phyloP scores from a whole-genome alignment of 352 stramenopile genomes.

The Globisporangium yorkense region DNA sequence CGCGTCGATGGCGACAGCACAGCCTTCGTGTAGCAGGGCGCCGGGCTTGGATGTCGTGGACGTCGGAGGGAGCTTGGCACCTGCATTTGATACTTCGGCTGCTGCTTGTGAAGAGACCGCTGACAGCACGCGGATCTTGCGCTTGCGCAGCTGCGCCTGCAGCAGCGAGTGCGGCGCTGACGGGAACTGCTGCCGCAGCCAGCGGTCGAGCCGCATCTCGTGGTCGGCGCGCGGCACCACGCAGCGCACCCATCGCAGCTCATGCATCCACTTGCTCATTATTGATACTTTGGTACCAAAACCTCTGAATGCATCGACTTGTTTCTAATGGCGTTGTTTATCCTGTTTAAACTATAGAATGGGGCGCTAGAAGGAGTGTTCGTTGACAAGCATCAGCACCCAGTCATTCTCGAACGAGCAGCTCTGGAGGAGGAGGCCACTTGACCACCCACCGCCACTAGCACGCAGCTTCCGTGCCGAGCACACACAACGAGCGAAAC shows the following conservation, averaged over 20 bases:
- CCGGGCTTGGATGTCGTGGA: background rate
- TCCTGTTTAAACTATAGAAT: too few species aligned
- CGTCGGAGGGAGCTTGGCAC: too few species aligned
- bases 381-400: too few species aligned
- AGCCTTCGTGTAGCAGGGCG: slow-evolving; percentile 30
- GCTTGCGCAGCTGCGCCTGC: slow-evolving; percentile 57
- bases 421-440: background rate
- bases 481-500: slow-evolving; percentile 6
- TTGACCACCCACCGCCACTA: background rate
- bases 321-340: too few species aligned
- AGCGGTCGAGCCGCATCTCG: slow-evolving; percentile 64
- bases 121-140: slow-evolving; percentile 48
- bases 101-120: background rate
- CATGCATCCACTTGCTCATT: slow-evolving; percentile 22
- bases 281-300: background rate
- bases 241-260: slow-evolving; percentile 49
- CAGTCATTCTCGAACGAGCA: background rate
- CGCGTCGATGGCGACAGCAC: slow-evolving; percentile 45
- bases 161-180: slow-evolving; percentile 46
- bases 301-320: too few species aligned
- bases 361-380: too few species aligned
- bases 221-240: slow-evolving; percentile 35
- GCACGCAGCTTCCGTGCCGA: background rate
- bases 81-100: background rate
- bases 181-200: slow-evolving; percentile 52